A percentile compares a stretch with the other conserved stretches of the same genome.
phyloP scores from a whole-genome alignment of 2,329 filamentous ascomycete species.

The Pseudogymnoascus pannorum region DNA sequence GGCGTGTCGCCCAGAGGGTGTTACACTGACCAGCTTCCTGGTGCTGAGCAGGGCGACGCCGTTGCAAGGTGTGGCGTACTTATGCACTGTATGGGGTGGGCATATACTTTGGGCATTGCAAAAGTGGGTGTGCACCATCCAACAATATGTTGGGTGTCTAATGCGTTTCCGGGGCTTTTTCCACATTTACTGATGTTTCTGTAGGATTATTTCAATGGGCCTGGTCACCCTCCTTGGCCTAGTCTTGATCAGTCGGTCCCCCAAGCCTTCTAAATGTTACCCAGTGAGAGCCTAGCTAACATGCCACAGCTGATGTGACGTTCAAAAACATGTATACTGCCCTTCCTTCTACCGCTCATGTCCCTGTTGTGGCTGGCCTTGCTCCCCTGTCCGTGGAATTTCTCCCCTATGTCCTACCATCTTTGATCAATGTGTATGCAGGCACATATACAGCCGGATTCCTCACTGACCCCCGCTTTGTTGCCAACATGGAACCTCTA shows the following conservation, averaged over 20 bases:
- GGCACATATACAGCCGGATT: not conserved
- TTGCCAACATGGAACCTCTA: not conserved
- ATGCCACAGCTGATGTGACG: slow-evolving; percentile 1
- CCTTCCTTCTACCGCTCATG: not conserved
- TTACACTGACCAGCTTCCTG: slow-evolving; percentile 1
- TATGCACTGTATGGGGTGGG: not conserved
- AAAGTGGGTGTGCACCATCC: not conserved
- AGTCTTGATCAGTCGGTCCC: slow-evolving; percentile 3
- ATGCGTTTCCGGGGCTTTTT: not conserved
- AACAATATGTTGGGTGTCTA: not conserved
- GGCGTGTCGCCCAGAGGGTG: slow-evolving; percentile 2
- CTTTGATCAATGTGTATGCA: not conserved
- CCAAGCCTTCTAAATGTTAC: not conserved
- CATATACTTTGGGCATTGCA: slow-evolving; percentile 2
- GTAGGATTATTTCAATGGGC: not conserved
- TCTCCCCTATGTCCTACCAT: not conserved
- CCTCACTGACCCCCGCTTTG: not conserved
- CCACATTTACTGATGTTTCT: not conserved
- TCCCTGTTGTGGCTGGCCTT: not conserved
- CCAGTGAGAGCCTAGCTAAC: not conserved
- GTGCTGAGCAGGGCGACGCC: slow-evolving; percentile 5
- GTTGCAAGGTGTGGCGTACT: slow-evolving; percentile 5
- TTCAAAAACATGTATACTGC: slow-evolving; percentile 2
- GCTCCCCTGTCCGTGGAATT: slow-evolving; percentile 1
- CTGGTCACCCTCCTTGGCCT: not conserved